Evolutionary conservation across 192 early-diverging fungal genomes (phyloP), one percentile per base, ranked within the genome.

Genomic region (Entomortierella lignicola): DNA sequence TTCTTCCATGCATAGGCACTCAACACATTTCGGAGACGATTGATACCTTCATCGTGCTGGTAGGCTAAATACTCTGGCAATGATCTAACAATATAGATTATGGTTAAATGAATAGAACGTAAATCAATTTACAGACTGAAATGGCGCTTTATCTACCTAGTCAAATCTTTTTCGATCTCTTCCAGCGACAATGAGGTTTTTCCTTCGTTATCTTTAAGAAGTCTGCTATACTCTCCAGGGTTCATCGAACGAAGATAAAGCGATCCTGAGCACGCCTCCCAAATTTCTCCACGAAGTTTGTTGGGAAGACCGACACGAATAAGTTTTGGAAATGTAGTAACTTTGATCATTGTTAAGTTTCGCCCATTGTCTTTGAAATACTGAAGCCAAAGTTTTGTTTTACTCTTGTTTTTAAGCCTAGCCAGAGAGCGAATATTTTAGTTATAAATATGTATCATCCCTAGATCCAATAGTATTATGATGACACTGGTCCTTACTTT

Each of bases 151-250:
- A 66, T 18, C 27, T 53, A 88, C 86, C 92, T 86, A 62, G 94
- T 97, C 65, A 98, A 77, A 67, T 98, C 97, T 82, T 98, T 98
- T 60, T 98, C 97, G 63, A 98, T 98, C 77, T 97, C 97, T 43
- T 97, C 97, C 0, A 91, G 90, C 27, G 91, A 94, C 18, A 95
- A 84, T 0, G 94, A 95, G n/a, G 85, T 81, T 42, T 86, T 85
- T 21, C 91, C 92, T 29, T 85, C 84, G 52, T 96, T 89, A 48
- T 93, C 88, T 32, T 83, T 72, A 23, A 91, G 86, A n/a, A 95
- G 70, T 41, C 83, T 81, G 44, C 93, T 86, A 80, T 96, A 98
- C 51, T 95, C 89, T 15, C 96, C 95, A 10, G 86, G 83, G 72
- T 96, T 93, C 85, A 93, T 91, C 79, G 91, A 95, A 41, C 97